Percentiles rank a stretch among this genome's conserved stretches.
These are phyloP conservation scores for Mimosa pudica DNA, from an alignment of 306 rosid species.

Conservation along the genomic window DNA sequence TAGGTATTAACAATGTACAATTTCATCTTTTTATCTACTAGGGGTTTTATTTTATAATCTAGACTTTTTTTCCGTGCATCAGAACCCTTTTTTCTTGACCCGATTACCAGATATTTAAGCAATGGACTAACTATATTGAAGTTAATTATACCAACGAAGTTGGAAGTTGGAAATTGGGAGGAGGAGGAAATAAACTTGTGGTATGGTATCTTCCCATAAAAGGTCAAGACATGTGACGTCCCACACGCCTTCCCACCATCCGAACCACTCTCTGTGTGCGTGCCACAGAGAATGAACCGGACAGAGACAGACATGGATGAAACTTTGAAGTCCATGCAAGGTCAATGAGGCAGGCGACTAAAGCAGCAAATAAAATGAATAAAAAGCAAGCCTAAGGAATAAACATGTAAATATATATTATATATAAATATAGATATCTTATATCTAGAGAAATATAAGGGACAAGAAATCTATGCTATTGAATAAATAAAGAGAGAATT, in stretches of 20 bases:
- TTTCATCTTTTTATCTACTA: neutral
- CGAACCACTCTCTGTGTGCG: conserved; percentile 25
- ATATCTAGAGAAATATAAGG: neutral
- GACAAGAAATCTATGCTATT: neutral
- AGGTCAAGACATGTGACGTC: conserved; percentile 44
- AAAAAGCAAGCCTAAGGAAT: neutral
- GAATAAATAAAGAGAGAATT: neutral
- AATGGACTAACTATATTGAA: too few species aligned
- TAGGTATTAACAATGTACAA: conserved; percentile 24
- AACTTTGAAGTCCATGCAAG: conserved; percentile 33
- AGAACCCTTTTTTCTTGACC: too few species aligned
- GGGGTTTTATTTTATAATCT: neutral
- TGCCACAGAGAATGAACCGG: conserved; percentile 3
- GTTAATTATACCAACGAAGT: neutral
- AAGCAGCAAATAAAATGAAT: neutral
- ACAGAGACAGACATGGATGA: conserved; percentile 27
- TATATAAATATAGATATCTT: neutral
- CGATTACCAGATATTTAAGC: too few species aligned
- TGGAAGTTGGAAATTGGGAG: neutral
- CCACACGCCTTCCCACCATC: conserved; percentile 33
- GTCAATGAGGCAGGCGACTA: conserved; percentile 3
- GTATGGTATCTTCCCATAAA: conserved; percentile 43
- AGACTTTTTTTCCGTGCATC: too few species aligned
- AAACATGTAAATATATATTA: neutral
- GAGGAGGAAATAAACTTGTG: neutral